phyloP scores from a whole-genome alignment of 1,284 basidiomycete genomes.

The Athelia sp. region DNA sequence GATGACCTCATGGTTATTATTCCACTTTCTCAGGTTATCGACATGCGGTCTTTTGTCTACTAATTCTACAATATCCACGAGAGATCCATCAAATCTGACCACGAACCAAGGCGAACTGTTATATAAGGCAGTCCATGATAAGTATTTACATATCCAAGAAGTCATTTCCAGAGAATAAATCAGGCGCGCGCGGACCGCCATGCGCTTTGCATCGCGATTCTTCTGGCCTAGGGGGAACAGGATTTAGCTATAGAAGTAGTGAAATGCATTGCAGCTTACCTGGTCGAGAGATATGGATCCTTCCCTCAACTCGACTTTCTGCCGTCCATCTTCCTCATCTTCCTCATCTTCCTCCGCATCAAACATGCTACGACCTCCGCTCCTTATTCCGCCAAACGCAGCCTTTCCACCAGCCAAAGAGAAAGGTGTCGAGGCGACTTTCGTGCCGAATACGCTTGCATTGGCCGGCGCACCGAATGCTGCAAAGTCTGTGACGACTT shows the following conservation, averaged over 20 bases:
- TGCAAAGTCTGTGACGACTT: slow-evolving; percentile 85
- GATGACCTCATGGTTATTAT: neutral
- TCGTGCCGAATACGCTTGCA: slow-evolving; percentile 75
- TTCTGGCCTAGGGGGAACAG: slow-evolving; percentile 42
- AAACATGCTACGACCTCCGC: slow-evolving; percentile 30
- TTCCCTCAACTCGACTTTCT: slow-evolving; percentile 70
- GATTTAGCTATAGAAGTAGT: slow-evolving; percentile 7
- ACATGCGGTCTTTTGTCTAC: slow-evolving; percentile 1
- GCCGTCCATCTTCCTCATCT: slow-evolving; percentile 56
- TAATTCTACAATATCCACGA: slow-evolving; percentile 1
- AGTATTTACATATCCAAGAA: too few species aligned
- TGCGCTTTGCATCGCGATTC: slow-evolving; percentile 72
- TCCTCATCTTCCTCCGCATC: slow-evolving; percentile 64
- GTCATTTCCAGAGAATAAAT: slow-evolving; percentile 8
- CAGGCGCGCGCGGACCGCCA: slow-evolving; percentile 57
- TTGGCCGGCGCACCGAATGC: slow-evolving; percentile 78
- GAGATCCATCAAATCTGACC: neutral
- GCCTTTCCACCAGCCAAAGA: slow-evolving; percentile 76
- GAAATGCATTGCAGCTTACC: slow-evolving; percentile 39
- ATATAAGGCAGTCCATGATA: neutral
- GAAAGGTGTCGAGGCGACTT: slow-evolving; percentile 73
- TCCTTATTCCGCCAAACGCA: slow-evolving; percentile 70
- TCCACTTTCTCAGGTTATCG: neutral
- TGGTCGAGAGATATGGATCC: slow-evolving; percentile 86
- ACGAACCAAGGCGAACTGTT: neutral